Evolutionary conservation across 2,329 filamentous ascomycete genomes (phyloP).

Genomic region (Venturia oleaginea): DNA sequence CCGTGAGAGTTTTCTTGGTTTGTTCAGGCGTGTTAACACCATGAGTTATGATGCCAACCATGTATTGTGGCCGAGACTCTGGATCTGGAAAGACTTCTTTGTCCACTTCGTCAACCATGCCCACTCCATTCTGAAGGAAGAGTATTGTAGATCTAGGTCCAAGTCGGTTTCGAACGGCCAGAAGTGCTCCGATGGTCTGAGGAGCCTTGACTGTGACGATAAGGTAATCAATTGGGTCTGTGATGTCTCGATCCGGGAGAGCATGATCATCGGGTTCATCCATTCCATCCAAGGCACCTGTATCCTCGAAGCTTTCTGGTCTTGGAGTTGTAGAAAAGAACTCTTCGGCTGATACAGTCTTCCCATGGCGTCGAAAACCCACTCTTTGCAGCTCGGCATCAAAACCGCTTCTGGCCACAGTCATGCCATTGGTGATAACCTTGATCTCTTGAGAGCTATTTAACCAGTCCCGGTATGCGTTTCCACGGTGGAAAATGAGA

Average conservation of each 20-base stretch:
- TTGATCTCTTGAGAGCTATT: conserved; percentile 36
- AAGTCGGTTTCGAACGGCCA: conserved; percentile 58
- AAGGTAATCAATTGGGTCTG: conserved; percentile 57
- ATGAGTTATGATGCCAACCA: conserved; percentile 60
- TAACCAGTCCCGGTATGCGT: conserved; percentile 39
- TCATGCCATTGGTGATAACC: conserved; percentile 36
- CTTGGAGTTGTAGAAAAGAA: not conserved
- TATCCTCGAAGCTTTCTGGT: not conserved
- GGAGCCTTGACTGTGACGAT: conserved; percentile 71
- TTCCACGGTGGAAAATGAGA: conserved; percentile 59
- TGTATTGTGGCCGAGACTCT: conserved; percentile 59
- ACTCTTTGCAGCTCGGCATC: conserved; percentile 36
- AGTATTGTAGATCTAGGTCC: conserved; percentile 60
- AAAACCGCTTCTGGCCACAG: conserved; percentile 32
- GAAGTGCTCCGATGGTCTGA: conserved; percentile 56
- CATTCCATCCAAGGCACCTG: not conserved
- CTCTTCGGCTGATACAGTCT: conserved; percentile 19
- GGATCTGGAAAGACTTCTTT: conserved; percentile 59
- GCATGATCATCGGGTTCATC: not conserved
- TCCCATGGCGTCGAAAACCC: conserved; percentile 29
- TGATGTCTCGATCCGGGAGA: not conserved
- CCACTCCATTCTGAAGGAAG: conserved; percentile 74
- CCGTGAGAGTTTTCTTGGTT: conserved; percentile 39
- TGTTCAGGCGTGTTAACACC: conserved; percentile 36
- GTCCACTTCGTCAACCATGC: conserved; percentile 71